phyloP scores from a whole-genome alignment of 495 filamentous ascomycete species.

The Sporormia fimetaria region DNA sequence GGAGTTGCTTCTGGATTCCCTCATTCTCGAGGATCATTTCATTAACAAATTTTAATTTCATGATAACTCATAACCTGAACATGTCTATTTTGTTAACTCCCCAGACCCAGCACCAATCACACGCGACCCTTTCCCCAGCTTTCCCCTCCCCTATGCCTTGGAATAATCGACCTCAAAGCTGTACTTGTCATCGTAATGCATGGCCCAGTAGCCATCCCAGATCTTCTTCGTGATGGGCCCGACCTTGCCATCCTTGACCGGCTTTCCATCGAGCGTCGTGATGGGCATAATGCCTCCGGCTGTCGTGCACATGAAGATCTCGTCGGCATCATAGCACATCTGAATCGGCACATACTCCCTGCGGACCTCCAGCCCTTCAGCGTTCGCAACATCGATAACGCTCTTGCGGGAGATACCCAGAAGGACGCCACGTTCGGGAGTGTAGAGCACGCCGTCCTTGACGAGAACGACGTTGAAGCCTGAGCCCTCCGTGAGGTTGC shows the following conservation, averaged over 20 bases:
- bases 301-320: conserved; percentile 35
- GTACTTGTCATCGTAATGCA: conserved; percentile 32
- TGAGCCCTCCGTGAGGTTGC: conserved; percentile 27
- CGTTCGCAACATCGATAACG: conserved; percentile 9
- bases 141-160: no score
- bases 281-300: conserved; percentile 37
- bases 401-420: conserved; percentile 16
- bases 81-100: no score
- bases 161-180: conserved; percentile 25
- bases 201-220: conserved; percentile 36
- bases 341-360: conserved; percentile 30
- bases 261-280: conserved; percentile 31
- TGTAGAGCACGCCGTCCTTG: conserved; percentile 12
- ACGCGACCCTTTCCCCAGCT: no score
- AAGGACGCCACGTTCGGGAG: conserved; percentile 13
- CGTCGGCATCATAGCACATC: conserved; percentile 29
- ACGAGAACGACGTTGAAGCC: conserved; percentile 15
- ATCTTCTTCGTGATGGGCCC: conserved; percentile 34
- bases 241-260: conserved; percentile 31
- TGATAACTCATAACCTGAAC: no score
- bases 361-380: conserved; percentile 5
- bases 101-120: no score
- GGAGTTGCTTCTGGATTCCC: no score
- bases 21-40: no score
- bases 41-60: no score